Evolutionary conservation across 768 basidiomycete species (phyloP).

Genomic region (Leccinum subtestaceum): DNA sequence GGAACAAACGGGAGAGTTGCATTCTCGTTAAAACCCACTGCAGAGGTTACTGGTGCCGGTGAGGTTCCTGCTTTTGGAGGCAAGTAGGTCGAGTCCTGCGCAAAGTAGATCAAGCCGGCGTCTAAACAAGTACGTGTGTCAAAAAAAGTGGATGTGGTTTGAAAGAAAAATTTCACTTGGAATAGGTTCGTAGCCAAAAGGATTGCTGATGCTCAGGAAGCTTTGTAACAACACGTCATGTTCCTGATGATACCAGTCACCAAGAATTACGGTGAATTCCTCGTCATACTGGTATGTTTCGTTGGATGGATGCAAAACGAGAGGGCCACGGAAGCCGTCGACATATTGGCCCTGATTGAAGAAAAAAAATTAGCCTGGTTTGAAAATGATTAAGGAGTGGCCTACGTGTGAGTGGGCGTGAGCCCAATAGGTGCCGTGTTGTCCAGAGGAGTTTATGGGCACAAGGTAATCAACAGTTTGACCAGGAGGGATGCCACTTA

Average conservation of each 20-base stretch:
- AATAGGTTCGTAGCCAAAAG: conserved; percentile 83
- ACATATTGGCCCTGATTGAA: conserved; percentile 75
- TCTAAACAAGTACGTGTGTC: conserved; percentile 41
- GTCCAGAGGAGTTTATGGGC: conserved; percentile 61
- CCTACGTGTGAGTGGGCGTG: conserved; percentile 59
- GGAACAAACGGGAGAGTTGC: conserved; percentile 77
- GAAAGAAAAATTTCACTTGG: conserved; percentile 49
- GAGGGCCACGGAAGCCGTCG: conserved; percentile 87
- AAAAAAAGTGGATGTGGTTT: not conserved
- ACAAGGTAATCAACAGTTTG: conserved; percentile 72
- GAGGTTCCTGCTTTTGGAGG: conserved; percentile 51
- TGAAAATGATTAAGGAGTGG: not conserved
- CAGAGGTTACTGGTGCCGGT: conserved; percentile 45
- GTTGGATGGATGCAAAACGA: conserved; percentile 68
- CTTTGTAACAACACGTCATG: conserved; percentile 57
- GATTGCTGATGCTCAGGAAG: conserved; percentile 73
- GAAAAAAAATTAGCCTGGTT: not conserved
- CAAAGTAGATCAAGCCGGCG: conserved; percentile 79
- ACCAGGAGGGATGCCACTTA: conserved; percentile 75
- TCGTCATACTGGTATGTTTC: conserved; percentile 80
- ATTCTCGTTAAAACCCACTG: conserved; percentile 84
- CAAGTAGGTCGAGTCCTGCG: conserved; percentile 70
- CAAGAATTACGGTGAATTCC: conserved; percentile 82
- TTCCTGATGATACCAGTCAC: conserved; percentile 91
- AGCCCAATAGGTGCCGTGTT: conserved; percentile 82